Base-by-base conservation (phyloP, 2,329 filamentous ascomycete species). In the Venturia carpophila region DNA sequence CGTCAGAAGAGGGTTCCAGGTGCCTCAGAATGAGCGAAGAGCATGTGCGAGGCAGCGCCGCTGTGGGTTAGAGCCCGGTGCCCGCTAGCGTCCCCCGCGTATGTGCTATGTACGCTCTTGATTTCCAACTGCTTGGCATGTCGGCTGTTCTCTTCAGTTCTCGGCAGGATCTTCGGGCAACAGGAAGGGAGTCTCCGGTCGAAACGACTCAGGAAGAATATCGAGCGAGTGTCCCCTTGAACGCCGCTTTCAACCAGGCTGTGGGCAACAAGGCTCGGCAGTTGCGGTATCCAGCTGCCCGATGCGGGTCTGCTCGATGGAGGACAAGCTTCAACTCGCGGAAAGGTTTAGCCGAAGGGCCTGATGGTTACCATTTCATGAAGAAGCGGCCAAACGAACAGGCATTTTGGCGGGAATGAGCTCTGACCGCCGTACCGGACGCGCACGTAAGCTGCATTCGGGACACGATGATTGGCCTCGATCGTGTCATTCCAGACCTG, bases 1-100 rank as follows among this genome's bases (percentile, higher is more conserved):
- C 52, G 52, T 58, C 52, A 39, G 30, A 58, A 58, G 52, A 37
- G 52, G 30, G 27, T 58, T 37, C 52, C 15, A 37, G 9, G 52
- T 58, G 52, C 52, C 52, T 58, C 52, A 58, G 52, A 37, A 58
- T 58, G 52, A 58, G 30, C 52, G 52, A 37, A 58, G 30, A 58
- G 52, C 27, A 37, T 37, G 52, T 27, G 49, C 49, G 24, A 56
- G 49, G 52, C 45, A 21, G 21, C 7, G n/a, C 45, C 21, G 19
- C 27, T 58, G 30, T 58, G 52, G 49, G 52, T 58, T 58, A 58
- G 52, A 27, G 15, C 52, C 52, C 52, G 52, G 37, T 58, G 52
- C 3, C 49, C 17, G 5, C 21, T 37, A 37, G 52, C 19, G 5
- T 21, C 30, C 52, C 52, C 52, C 52, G 52, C 52, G 52, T 37